Evolutionary conservation across 345 rosid genomes (phyloP).

Genomic region (Lumnitzera littorea): DNA sequence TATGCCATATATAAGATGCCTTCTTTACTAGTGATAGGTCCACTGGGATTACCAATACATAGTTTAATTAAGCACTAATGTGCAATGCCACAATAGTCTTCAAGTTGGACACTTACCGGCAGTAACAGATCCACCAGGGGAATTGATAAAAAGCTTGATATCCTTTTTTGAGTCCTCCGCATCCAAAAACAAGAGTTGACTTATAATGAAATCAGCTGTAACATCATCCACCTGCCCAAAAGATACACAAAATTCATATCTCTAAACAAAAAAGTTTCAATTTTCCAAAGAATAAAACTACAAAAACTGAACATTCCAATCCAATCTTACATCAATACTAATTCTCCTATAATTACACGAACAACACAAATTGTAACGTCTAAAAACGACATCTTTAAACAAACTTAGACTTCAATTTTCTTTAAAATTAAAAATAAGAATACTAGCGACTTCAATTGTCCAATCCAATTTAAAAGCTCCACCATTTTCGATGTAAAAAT

Average conservation of each 20-base stretch:
- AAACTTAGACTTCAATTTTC: no score
- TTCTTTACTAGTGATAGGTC: no score
- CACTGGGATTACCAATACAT: neutral
- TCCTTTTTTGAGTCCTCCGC: constrained; percentile 78
- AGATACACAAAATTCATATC: constrained; percentile 4
- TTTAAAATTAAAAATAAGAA: no score
- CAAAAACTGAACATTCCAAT: neutral
- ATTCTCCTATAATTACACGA: no score
- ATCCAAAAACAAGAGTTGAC: constrained; percentile 85
- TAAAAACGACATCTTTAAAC: no score
- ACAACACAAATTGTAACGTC: no score
- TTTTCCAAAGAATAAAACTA: neutral
- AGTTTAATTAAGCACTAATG: neutral
- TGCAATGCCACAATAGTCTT: neutral
- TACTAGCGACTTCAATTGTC: no score
- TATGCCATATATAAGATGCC: no score
- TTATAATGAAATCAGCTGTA: constrained; percentile 79
- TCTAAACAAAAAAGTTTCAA: neutral
- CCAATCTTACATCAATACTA: no score
- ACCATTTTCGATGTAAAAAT: no score
- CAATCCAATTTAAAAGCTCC: no score
- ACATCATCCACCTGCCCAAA: constrained; percentile 66
- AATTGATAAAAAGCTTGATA: constrained; percentile 73
- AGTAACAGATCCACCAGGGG: constrained; percentile 90
- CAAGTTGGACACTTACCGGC: constrained; percentile 43